phyloP scores from a whole-genome alignment of 2,329 filamentous ascomycete genomes.

The Lachnellula willkommii region DNA sequence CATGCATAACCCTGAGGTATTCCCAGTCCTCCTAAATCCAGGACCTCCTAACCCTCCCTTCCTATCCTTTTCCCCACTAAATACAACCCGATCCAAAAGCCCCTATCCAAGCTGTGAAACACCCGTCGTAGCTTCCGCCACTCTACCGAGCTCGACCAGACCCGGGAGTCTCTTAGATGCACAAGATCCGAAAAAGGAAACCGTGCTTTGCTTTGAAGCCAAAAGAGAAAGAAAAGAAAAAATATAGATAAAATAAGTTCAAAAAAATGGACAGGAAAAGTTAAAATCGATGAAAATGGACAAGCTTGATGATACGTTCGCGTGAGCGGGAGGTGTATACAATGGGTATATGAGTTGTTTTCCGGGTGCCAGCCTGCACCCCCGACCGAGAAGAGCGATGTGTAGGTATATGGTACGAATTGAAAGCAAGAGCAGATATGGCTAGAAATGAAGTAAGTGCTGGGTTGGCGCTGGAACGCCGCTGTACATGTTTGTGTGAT shows the following conservation, averaged over 20 bases:
- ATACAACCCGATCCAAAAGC: neutral
- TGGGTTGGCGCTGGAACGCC: conserved; percentile 10
- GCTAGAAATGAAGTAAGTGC: neutral
- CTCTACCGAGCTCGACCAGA: conserved; percentile 11
- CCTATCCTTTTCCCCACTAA: neutral
- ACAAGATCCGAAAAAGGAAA: neutral
- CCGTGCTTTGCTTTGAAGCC: neutral
- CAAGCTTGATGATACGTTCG: conserved; percentile 12
- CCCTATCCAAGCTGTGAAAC: neutral
- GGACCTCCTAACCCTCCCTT: neutral
- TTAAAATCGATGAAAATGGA: neutral
- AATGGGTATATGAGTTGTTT: conserved; percentile 25
- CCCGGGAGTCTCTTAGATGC: too few species aligned
- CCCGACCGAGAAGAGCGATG: conserved; percentile 16
- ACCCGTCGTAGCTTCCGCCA: neutral
- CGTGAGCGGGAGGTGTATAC: conserved; percentile 29
- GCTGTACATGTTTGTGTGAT: conserved; percentile 11
- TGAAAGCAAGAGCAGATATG: neutral
- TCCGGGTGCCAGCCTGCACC: conserved; percentile 22
- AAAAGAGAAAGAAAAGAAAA: neutral
- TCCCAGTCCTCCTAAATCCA: conserved; percentile 1
- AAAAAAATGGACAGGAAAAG: conserved; percentile 5
- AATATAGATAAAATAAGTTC: conserved; percentile 8
- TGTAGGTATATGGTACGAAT: conserved; percentile 15
- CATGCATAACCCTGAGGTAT: conserved; percentile 1